These are phyloP conservation scores for Fulvia fulva DNA, from an alignment of 2,329 filamentous ascomycete species.

Conservation along the genomic window DNA sequence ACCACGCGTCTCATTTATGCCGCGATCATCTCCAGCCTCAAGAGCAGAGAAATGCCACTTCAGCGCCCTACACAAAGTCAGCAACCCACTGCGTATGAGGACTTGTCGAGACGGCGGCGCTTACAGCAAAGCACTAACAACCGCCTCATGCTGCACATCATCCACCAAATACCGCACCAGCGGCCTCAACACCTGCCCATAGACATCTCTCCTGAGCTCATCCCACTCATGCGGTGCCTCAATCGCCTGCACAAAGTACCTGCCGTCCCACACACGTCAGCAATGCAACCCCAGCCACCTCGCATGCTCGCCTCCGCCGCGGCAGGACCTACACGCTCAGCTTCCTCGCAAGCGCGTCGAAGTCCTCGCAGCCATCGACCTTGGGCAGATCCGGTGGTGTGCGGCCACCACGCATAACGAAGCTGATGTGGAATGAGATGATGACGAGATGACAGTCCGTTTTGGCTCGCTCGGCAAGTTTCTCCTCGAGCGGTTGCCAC, in stretches of 20 bases:
- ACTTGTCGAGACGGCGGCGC: background rate
- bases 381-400: constrained; percentile 25
- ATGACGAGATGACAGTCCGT: background rate
- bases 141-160: constrained; percentile 62
- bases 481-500: background rate
- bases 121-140: constrained; percentile 70
- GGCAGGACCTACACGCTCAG: constrained; percentile 54
- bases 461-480: constrained; percentile 1
- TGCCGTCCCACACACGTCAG: constrained; percentile 30
- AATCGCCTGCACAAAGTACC: constrained; percentile 61
- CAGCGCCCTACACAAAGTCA: constrained; percentile 52
- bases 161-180: constrained; percentile 63
- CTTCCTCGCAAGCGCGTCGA: constrained; percentile 64
- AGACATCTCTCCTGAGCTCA: constrained; percentile 64
- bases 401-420: constrained; percentile 4
- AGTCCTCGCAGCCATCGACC: constrained; percentile 56
- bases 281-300: constrained; percentile 2
- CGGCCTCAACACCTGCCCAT: constrained; percentile 54
- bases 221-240: constrained; percentile 67
- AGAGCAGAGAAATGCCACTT: constrained; percentile 68
- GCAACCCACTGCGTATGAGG: background rate
- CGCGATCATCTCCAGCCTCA: constrained; percentile 58
- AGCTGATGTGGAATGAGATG: background rate
- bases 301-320: background rate
- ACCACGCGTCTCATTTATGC: constrained; percentile 64